Evolutionary conservation across 2,329 filamentous ascomycete genomes (phyloP).

Genomic region (Xylaria digitata): DNA sequence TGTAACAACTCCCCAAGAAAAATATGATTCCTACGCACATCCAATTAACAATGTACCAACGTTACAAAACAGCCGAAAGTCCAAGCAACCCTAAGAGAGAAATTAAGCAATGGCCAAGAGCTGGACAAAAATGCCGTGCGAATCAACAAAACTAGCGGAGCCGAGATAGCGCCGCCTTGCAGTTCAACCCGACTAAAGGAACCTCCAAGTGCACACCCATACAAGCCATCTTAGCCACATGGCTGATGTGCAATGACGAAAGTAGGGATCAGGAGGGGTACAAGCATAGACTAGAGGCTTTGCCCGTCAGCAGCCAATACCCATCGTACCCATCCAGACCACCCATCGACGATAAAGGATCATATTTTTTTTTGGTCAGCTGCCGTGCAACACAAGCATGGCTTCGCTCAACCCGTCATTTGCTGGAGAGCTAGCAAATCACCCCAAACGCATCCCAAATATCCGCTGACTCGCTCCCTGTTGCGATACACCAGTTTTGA

Average conservation of each 20-base stretch:
- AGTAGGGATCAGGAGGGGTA: conserved; percentile 9
- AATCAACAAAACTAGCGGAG: conserved; percentile 43
- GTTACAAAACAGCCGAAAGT: not conserved
- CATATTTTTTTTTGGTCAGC: conserved; percentile 4
- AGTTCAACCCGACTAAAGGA: conserved; percentile 40
- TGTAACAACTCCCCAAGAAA: not conserved
- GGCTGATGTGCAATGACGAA: conserved; percentile 40
- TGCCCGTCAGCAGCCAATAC: conserved; percentile 8
- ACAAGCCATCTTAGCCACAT: conserved; percentile 33
- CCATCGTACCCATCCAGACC: not conserved
- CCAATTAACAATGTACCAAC: not conserved
- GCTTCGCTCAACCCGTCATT: conserved; percentile 9
- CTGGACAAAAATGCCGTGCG: conserved; percentile 21
- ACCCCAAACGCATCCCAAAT: conserved; percentile 1
- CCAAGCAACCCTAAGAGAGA: not conserved
- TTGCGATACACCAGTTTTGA: not conserved
- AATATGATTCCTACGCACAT: conserved; percentile 1
- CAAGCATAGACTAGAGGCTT: not conserved
- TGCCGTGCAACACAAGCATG: conserved; percentile 11
- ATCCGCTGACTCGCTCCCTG: not conserved
- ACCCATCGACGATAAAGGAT: not conserved
- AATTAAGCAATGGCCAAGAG: conserved; percentile 33
- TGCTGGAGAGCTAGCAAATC: conserved; percentile 5
- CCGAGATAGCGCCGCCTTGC: conserved; percentile 50
- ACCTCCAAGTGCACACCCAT: conserved; percentile 18